Evolutionary conservation across 148 eudicot genomes (phyloP).

Genomic region (Rhododendron williamsianum): DNA sequence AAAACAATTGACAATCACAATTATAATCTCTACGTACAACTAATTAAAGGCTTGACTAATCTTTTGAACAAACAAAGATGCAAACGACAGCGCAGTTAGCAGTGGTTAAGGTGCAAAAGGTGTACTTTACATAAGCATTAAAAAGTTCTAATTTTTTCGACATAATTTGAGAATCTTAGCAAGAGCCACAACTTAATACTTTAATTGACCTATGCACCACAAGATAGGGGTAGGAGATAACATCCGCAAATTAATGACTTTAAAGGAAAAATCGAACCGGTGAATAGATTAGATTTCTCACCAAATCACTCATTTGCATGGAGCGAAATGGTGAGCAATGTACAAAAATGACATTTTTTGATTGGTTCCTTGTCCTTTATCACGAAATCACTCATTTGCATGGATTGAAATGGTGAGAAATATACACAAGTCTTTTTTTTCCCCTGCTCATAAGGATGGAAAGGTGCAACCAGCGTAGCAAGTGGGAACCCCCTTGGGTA

Average conservation of each 20-base stretch:
- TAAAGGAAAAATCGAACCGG: neutral
- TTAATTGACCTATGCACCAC: neutral
- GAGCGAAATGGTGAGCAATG: neutral
- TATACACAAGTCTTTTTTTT: neutral
- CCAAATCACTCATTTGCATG: neutral
- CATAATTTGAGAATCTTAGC: neutral
- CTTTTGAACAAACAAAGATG: neutral
- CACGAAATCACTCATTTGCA: neutral
- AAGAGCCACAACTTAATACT: neutral
- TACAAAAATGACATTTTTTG: neutral
- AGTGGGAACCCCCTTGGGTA: too few relatives aligned
- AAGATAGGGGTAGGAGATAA: neutral
- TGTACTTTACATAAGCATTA: neutral
- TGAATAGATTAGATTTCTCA: neutral
- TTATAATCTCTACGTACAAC: neutral
- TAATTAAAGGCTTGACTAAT: neutral
- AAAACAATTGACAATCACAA: neutral
- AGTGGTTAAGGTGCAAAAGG: neutral
- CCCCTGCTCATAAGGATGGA: too few relatives aligned
- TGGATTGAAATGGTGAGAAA: neutral
- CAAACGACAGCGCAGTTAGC: neutral
- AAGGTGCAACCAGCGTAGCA: too few relatives aligned
- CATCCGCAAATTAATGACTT: neutral
- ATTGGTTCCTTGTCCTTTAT: neutral
- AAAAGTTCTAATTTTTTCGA: neutral